Conservation (phyloP, 805 yeast genomes). For the Kodamaea kaohsiungensis region DNA sequence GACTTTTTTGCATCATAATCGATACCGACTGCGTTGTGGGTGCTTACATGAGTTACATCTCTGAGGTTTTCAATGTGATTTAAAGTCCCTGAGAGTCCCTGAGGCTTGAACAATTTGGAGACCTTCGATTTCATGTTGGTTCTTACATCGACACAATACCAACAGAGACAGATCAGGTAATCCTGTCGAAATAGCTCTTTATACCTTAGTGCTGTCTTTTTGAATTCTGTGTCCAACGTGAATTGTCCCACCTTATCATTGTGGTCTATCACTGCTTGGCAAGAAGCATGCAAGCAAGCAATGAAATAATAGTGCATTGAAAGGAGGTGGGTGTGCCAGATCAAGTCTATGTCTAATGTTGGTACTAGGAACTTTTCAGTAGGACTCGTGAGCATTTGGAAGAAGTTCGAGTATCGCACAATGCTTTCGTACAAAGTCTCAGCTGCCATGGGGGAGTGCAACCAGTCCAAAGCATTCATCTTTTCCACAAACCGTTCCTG, state of each 20-base stretch:
- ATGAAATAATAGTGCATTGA: slow-evolving; percentile 16
- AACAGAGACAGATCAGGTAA: slow-evolving; percentile 25
- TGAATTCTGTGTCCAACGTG: slow-evolving; percentile 18
- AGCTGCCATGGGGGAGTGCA: slow-evolving; percentile 13
- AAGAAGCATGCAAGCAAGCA: slow-evolving; percentile 15
- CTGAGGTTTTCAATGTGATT: background rate
- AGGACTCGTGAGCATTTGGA: slow-evolving; percentile 7
- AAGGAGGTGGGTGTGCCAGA: slow-evolving; percentile 32
- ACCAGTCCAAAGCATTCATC: slow-evolving; percentile 22
- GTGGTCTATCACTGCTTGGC: slow-evolving; percentile 22
- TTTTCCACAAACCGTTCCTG: slow-evolving; percentile 24
- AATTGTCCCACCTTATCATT: slow-evolving; percentile 27
- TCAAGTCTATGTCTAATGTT: slow-evolving; percentile 27
- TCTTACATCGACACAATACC: slow-evolving; percentile 11
- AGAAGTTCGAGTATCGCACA: slow-evolving; percentile 20
- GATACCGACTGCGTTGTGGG: background rate
- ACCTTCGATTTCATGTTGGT: background rate
- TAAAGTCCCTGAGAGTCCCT: background rate
- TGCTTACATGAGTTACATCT: background rate
- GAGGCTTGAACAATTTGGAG: background rate
- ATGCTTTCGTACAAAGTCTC: slow-evolving; percentile 17
- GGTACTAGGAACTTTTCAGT: slow-evolving; percentile 18
- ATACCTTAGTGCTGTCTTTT: slow-evolving; percentile 18
- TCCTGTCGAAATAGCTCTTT: slow-evolving; percentile 16
- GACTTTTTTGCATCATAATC: background rate